Evolutionary conservation across 768 basidiomycete species (phyloP).

Genomic region (Amanita fuliginea): DNA sequence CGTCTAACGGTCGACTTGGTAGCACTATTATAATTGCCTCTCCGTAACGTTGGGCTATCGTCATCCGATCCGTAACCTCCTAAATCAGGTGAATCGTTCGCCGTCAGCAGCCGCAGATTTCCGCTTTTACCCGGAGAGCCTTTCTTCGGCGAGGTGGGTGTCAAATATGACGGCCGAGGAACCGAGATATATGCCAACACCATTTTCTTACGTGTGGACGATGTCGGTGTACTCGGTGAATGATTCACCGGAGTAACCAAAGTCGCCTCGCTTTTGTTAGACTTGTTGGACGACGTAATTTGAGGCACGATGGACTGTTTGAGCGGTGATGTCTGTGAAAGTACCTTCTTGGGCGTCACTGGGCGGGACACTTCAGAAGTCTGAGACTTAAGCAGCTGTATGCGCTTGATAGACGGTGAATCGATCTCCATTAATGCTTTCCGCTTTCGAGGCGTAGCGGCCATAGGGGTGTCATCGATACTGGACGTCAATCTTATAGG

Average conservation of each 20-base stretch:
- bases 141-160: slow-evolving; percentile 29
- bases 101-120: slow-evolving; percentile 20
- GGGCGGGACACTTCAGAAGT: slow-evolving; percentile 8
- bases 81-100: slow-evolving; percentile 30
- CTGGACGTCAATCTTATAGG: slow-evolving; percentile 34
- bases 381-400: slow-evolving; percentile 21
- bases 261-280: not conserved
- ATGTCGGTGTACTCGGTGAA: not conserved
- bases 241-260: not conserved
- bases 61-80: slow-evolving; percentile 52
- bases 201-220: not conserved
- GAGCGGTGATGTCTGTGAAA: slow-evolving; percentile 1
- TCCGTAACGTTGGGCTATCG: slow-evolving; percentile 23
- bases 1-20: slow-evolving; percentile 42
- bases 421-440: slow-evolving; percentile 49
- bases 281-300: not conserved
- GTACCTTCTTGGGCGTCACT: slow-evolving; percentile 5
- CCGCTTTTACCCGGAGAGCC: slow-evolving; percentile 1
- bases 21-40: slow-evolving; percentile 18
- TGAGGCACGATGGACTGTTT: slow-evolving; percentile 1
- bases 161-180: slow-evolving; percentile 25
- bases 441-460: slow-evolving; percentile 58
- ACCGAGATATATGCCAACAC: slow-evolving; percentile 33
- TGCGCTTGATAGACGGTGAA: slow-evolving; percentile 57
- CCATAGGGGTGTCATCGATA: slow-evolving; percentile 13